Conservation (phyloP, 257 asterid genomes). For the Nicotiana attenuata region DNA sequence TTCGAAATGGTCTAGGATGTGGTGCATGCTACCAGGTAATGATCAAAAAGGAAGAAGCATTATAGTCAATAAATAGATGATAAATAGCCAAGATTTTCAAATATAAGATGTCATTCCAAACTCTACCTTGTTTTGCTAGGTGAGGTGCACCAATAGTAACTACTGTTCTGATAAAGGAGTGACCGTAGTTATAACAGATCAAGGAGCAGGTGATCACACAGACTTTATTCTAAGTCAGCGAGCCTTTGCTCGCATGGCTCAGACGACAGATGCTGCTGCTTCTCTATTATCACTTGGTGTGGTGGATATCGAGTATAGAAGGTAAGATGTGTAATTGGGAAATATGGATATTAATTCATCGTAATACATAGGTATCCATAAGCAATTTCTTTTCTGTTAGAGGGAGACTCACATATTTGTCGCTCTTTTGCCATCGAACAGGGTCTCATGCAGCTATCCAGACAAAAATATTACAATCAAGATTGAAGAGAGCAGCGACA, state of each 20-base stretch:
- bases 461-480: slow-evolving; percentile 56
- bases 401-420: background rate
- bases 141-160: slow-evolving; percentile 56
- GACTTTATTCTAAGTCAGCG: slow-evolving; percentile 76
- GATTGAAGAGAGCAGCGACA: slow-evolving; percentile 63
- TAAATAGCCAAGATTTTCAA: background rate
- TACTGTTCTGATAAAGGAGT: slow-evolving; percentile 68
- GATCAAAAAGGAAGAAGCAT: slow-evolving; percentile 10
- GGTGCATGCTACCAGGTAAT: slow-evolving; percentile 81
- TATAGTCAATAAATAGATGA: background rate
- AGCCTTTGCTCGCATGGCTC: slow-evolving; percentile 69
- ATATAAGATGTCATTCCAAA: background rate
- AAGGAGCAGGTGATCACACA: slow-evolving; percentile 53
- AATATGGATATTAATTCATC: background rate
- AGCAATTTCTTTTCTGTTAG: background rate
- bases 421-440: slow-evolving; percentile 16
- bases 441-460: slow-evolving; percentile 83
- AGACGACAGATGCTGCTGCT: slow-evolving; percentile 52
- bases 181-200: slow-evolving; percentile 57
- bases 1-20: slow-evolving; percentile 67
- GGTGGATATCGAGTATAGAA: slow-evolving; percentile 55
- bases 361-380: background rate
- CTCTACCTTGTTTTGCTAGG: slow-evolving; percentile 30
- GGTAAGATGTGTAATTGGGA: slow-evolving; percentile 27
- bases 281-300: slow-evolving; percentile 52